Conservation (phyloP, 768 basidiomycete species). For the Serendipita vermifera region DNA sequence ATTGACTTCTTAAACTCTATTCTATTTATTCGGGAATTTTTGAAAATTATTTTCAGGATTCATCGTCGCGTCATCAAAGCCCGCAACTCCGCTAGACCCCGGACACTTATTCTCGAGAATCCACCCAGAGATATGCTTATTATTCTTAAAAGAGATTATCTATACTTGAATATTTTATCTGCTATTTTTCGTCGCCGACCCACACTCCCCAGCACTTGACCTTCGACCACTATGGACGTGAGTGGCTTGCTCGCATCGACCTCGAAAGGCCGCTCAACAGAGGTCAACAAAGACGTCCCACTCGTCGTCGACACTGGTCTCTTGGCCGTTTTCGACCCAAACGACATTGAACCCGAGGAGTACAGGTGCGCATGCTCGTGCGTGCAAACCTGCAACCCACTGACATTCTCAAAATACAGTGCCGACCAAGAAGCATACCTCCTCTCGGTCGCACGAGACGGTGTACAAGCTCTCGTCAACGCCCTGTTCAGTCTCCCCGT, state of each 20-base stretch:
- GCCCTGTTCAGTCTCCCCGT: conserved; percentile 76
- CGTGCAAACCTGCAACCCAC: neutral
- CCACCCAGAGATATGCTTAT: no score
- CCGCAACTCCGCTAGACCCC: no score
- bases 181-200: neutral
- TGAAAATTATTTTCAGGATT: neutral
- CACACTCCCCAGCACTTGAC: neutral
- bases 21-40: neutral
- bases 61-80: no score
- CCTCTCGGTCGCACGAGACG: conserved; percentile 61
- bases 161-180: neutral
- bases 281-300: conserved; percentile 66
- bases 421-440: conserved; percentile 72
- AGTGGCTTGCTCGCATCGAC: conserved; percentile 4
- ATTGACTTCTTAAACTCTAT: neutral
- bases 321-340: conserved; percentile 75
- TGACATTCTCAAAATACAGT: conserved; percentile 27
- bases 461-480: conserved; percentile 67
- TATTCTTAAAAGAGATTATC: neutral
- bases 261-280: conserved; percentile 26
- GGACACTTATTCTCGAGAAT: no score
- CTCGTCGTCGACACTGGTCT: conserved; percentile 72
- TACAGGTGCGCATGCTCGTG: conserved; percentile 48
- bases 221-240: conserved; percentile 9
- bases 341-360: conserved; percentile 70